Conservation (phyloP, 2,329 filamentous ascomycete genomes). For the Rasamsonia emersonii region DNA sequence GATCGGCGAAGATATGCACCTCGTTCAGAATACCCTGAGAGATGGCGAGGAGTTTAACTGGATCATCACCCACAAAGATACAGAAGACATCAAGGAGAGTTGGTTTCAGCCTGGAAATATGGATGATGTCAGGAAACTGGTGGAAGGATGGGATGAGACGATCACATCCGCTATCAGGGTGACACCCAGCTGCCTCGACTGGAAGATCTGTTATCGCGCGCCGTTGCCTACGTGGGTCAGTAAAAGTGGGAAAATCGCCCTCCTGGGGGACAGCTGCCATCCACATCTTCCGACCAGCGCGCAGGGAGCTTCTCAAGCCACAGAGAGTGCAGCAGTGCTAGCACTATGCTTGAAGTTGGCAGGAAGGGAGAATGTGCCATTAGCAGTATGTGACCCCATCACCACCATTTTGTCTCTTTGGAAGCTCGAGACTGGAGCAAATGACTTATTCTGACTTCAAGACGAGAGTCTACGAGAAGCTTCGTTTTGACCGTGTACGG, state of each 20-base stretch:
- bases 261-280: slow-evolving; percentile 48
- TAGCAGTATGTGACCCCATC: slow-evolving; percentile 7
- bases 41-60: slow-evolving; percentile 44
- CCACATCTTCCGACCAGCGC: slow-evolving; percentile 59
- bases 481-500: slow-evolving; percentile 16
- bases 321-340: slow-evolving; percentile 51
- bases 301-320: slow-evolving; percentile 59
- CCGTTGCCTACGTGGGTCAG: slow-evolving; percentile 7
- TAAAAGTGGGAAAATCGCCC: slow-evolving; percentile 7
- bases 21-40: slow-evolving; percentile 45
- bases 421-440: neutral
- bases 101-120: slow-evolving; percentile 8
- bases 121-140: slow-evolving; percentile 7
- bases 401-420: no score
- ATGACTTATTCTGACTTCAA: slow-evolving; percentile 1
- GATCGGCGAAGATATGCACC: slow-evolving; percentile 34
- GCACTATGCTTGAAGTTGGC: slow-evolving; percentile 8
- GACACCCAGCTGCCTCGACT: slow-evolving; percentile 12
- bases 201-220: slow-evolving; percentile 9
- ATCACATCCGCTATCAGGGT: slow-evolving; percentile 16
- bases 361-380: slow-evolving; percentile 7
- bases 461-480: slow-evolving; percentile 16
- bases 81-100: slow-evolving; percentile 9
- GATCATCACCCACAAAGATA: slow-evolving; percentile 45
- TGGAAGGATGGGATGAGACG: slow-evolving; percentile 10